Percentiles rank a stretch among this genome's conserved stretches.
Evolutionary conservation across 148 eudicot genomes (phyloP).

Genomic region (Pharnaceum exiguum): DNA sequence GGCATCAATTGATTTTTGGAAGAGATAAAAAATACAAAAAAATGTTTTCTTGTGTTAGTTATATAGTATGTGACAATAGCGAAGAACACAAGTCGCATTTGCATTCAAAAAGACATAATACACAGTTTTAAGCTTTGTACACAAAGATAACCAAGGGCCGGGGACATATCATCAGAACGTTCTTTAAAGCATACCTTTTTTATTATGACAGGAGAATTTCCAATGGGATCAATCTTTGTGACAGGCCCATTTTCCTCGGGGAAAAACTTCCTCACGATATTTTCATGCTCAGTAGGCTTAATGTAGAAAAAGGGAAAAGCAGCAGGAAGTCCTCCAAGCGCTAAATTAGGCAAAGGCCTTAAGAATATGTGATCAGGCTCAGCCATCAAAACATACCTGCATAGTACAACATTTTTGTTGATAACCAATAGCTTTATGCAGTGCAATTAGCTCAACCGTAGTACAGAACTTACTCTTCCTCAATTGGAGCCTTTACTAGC

Average conservation of each 20-base stretch:
- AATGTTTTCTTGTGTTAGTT: too few relatives aligned
- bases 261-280: conserved; percentile 65
- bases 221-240: conserved; percentile 84
- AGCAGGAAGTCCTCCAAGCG: conserved; percentile 70
- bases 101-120: too few relatives aligned
- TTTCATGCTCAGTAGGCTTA: conserved; percentile 69
- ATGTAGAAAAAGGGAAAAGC: conserved; percentile 94
- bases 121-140: neutral
- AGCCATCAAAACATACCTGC: conserved; percentile 92
- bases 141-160: neutral
- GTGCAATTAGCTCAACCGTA: neutral
- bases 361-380: conserved; percentile 93
- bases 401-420: neutral
- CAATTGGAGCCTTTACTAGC: conserved; percentile 65
- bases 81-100: too few relatives aligned
- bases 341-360: conserved; percentile 86
- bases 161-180: neutral
- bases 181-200: conserved; percentile 41
- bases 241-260: conserved; percentile 88
- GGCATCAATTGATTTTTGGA: too few relatives aligned
- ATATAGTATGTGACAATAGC: too few relatives aligned
- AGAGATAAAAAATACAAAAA: too few relatives aligned
- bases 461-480: conserved; percentile 66
- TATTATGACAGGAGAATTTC: conserved; percentile 83
- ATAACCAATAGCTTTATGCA: neutral